Base-by-base conservation (phyloP, 2,329 filamentous ascomycete genomes). In the Lasiodiplodia gonubiensis region DNA sequence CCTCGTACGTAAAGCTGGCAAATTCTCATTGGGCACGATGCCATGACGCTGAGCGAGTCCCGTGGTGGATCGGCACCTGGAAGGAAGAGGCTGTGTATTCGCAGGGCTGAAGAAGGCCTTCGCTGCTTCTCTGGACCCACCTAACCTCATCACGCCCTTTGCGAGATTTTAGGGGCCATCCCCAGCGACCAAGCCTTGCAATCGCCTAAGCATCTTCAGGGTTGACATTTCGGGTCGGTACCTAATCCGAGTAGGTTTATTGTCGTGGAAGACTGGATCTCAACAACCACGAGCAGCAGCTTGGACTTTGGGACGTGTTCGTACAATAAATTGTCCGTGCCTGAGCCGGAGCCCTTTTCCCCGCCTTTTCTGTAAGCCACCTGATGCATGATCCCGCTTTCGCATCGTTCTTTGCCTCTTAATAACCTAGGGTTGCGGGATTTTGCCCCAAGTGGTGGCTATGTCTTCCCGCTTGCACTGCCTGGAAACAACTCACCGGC, bases 31-130 rank as follows among this genome's bases (percentile, higher is more conserved):
- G 57, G 25, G 14, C 21, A 35, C 10, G 42, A 25, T 16, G 42
- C 21, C 18, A 18, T 10, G 25, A 46, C 14, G 39, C 21, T 59
- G 16, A 37, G 39, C 30, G 33, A 30, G 35, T 35, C 4, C 25
- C 18, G 53, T 39, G 55, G 54, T 59, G 49, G 59, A 63, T 61
- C 57, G 39, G 39, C 57, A 42, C 46, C 16, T 51, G n/a, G 46
- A 63, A 63, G 59, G 59, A 63, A 51, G 59, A 52, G 59, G 59
- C 59, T 63, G 59, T 63, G 59, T 63, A 37, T 35, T 7, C 59
- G 37, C 46, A 63, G 46, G 59, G 59, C 59, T 63, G 59, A 63
- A 51, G 59, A 63, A 63, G 46, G 42, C 30, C 46, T 63, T 11
- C n/a, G 27, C 59, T 37, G 27, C 46, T 37, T 63, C 59, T 63